Evolutionary conservation across 441 rosid species (phyloP).

Genomic region (Syzygium syzygioides): DNA sequence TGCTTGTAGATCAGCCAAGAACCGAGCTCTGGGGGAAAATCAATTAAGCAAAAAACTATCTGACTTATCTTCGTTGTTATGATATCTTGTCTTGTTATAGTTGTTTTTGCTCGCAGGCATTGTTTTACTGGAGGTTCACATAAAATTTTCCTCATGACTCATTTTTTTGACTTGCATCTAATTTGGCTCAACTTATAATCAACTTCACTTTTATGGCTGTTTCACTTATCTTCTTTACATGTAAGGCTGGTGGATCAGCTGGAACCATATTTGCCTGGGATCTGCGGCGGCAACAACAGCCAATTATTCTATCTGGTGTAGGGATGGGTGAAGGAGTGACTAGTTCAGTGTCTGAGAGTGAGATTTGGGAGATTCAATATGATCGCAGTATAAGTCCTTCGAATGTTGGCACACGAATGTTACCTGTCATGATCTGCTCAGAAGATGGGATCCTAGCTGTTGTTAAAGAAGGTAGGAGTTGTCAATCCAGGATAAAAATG

Average conservation of each 20-base stretch:
- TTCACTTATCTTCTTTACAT: slow-evolving; percentile 5
- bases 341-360: slow-evolving; percentile 62
- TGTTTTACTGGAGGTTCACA: not conserved
- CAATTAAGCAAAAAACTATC: not conserved
- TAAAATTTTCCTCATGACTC: not conserved
- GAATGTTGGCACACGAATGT: slow-evolving; percentile 35
- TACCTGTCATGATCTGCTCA: slow-evolving; percentile 85
- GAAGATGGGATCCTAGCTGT: slow-evolving; percentile 93
- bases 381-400: slow-evolving; percentile 55
- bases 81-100: not conserved
- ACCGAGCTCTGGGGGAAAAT: not conserved
- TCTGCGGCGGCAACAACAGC: slow-evolving; percentile 64
- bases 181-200: not conserved
- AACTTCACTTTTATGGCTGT: not conserved
- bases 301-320: slow-evolving; percentile 66
- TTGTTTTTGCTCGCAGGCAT: not conserved
- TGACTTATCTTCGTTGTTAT: not conserved
- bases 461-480: slow-evolving; percentile 55
- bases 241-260: slow-evolving; percentile 91
- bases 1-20: not conserved
- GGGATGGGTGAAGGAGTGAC: slow-evolving; percentile 28
- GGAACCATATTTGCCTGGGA: slow-evolving; percentile 93
- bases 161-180: not conserved
- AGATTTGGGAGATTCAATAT: slow-evolving; percentile 89
- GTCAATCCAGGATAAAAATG: not conserved